Evolutionary conservation across 805 yeast species (phyloP).

Genomic region (Candida broadrunensis): DNA sequence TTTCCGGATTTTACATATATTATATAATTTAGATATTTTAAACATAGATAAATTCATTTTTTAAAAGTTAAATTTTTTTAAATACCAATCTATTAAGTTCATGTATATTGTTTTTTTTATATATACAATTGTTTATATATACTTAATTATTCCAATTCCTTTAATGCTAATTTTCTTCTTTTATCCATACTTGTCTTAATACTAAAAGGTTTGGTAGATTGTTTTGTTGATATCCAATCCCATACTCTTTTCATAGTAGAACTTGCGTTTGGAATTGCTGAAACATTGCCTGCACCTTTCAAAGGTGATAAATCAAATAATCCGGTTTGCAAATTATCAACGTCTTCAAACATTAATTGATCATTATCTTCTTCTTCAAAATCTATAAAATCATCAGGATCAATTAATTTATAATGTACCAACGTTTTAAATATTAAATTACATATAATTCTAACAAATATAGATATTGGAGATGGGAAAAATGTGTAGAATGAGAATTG

Average conservation of each 20-base stretch:
- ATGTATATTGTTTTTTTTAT: too few relatives aligned
- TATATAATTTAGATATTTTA: too few relatives aligned
- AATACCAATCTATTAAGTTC: too few relatives aligned
- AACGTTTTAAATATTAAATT: constrained; percentile 17
- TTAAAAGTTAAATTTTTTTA: too few relatives aligned
- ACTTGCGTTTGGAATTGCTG: constrained; percentile 27
- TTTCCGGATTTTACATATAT: too few relatives aligned
- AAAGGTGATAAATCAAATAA: constrained; percentile 39
- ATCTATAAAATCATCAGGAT: constrained; percentile 19
- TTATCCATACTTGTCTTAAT: constrained; percentile 33
- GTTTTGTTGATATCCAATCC: constrained; percentile 19
- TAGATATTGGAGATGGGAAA: constrained; percentile 39
- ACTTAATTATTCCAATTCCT: constrained; percentile 29
- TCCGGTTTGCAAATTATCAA: constrained; percentile 29
- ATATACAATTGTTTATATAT: background rate
- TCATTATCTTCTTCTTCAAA: constrained; percentile 20
- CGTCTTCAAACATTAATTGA: constrained; percentile 22
- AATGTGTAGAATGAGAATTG: constrained; percentile 37
- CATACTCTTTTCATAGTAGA: constrained; percentile 18
- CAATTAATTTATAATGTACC: constrained; percentile 14
- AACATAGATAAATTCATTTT: too few relatives aligned
- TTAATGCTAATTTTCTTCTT: constrained; percentile 39
- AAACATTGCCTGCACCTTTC: constrained; percentile 37
- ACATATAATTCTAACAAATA: constrained; percentile 17
- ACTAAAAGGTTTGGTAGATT: constrained; percentile 7